phyloP scores from a whole-genome alignment of 2,329 filamentous ascomycete genomes.

The Hypoxylon sp. region DNA sequence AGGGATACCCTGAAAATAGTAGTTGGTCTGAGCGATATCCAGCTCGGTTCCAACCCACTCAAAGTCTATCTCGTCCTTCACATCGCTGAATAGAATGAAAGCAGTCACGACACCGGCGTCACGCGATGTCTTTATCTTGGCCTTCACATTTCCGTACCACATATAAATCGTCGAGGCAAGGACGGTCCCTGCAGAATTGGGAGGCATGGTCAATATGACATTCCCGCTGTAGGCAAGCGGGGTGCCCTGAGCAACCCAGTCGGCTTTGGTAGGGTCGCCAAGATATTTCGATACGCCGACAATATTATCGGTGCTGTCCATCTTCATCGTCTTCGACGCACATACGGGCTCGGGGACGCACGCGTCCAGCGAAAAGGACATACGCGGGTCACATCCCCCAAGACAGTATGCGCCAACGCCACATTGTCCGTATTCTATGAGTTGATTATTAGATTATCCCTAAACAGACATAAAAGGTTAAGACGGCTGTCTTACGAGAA shows the following conservation, averaged over 20 bases:
- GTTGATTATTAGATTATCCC: conserved; percentile 20
- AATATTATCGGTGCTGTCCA: conserved; percentile 78
- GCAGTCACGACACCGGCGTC: conserved; percentile 93
- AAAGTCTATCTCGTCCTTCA: conserved; percentile 98
- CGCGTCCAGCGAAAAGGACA: conserved; percentile 84
- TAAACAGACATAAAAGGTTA: neutral
- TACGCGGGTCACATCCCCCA: conserved; percentile 90
- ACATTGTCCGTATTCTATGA: conserved; percentile 87
- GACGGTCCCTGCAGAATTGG: conserved; percentile 86
- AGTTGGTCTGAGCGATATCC: conserved; percentile 87
- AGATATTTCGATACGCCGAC: conserved; percentile 83
- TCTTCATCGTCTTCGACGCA: conserved; percentile 77
- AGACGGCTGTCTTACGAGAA: conserved; percentile 71
- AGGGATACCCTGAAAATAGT: conserved; percentile 93
- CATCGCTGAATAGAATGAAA: conserved; percentile 94
- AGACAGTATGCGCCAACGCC: conserved; percentile 95
- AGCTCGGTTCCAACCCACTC: conserved; percentile 91
- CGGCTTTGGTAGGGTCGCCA: conserved; percentile 80
- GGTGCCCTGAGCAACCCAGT: conserved; percentile 90
- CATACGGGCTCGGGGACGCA: conserved; percentile 89
- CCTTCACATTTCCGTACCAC: conserved; percentile 96
- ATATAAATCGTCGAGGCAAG: conserved; percentile 87
- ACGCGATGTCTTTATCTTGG: conserved; percentile 84
- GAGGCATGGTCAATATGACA: conserved; percentile 89
- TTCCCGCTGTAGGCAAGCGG: conserved; percentile 75